Percentiles rank a stretch among this genome's conserved stretches.
Evolutionary conservation across 345 rosid genomes (phyloP).

Genomic region (Salix dunnii): DNA sequence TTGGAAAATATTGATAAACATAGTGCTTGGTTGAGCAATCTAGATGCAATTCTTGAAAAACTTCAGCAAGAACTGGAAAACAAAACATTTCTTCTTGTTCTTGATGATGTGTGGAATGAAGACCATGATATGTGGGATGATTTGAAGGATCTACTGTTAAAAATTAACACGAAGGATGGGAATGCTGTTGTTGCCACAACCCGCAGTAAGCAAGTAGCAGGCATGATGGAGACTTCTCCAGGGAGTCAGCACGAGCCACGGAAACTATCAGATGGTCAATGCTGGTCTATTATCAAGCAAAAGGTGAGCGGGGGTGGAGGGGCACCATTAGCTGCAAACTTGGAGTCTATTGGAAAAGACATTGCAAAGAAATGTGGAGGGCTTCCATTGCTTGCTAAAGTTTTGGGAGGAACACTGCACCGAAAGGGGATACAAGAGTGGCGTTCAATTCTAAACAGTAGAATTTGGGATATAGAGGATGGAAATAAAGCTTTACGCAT

Average conservation of each 20-base stretch:
- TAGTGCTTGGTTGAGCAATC: background rate
- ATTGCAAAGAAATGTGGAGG: slow-evolving; percentile 26
- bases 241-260: background rate
- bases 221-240: background rate
- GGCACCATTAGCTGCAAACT: background rate
- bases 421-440: background rate
- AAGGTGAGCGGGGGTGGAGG: background rate
- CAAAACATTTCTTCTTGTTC: slow-evolving; percentile 12
- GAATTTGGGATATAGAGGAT: background rate
- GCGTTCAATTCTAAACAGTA: slow-evolving; percentile 3
- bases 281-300: slow-evolving; percentile 19
- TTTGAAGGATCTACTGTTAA: slow-evolving; percentile 6
- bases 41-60: background rate
- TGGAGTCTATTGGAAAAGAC: slow-evolving; percentile 14
- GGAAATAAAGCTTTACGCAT: background rate
- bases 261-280: background rate
- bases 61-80: background rate
- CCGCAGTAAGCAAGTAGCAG: slow-evolving; percentile 15
- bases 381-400: slow-evolving; percentile 12
- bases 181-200: slow-evolving; percentile 19
- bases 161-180: background rate
- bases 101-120: slow-evolving; percentile 31
- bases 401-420: slow-evolving; percentile 6
- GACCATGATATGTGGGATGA: background rate
- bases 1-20: background rate